Percentiles rank a stretch among this genome's conserved stretches.
These are phyloP conservation scores for Bassia scoparia DNA, from an alignment of 148 eudicot species.

Conservation along the genomic window DNA sequence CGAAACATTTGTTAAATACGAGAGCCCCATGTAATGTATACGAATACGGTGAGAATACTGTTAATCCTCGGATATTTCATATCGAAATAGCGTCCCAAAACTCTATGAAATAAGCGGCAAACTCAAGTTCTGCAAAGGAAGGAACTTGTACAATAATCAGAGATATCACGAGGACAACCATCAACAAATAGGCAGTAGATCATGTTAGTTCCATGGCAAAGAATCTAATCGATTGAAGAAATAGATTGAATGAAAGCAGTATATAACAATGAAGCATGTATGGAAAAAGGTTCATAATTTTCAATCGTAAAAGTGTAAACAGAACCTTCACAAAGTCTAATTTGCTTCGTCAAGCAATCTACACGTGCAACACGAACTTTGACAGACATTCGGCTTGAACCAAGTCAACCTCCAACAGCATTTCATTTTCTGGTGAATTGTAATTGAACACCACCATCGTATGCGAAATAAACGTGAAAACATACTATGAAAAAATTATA, in stretches of 20 bases:
- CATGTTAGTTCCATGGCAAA: too few relatives aligned
- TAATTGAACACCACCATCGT: conserved; percentile 61
- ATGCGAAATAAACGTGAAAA: conserved; percentile 9
- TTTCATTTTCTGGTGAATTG: conserved; percentile 65
- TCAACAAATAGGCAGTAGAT: too few relatives aligned
- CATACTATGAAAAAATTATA: conserved; percentile 7
- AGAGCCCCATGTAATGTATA: conserved; percentile 77
- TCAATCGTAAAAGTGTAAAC: too few relatives aligned
- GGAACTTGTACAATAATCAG: too few relatives aligned
- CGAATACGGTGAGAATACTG: conserved; percentile 57
- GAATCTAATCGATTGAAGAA: too few relatives aligned
- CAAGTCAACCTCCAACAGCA: conserved; percentile 47
- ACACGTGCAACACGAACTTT: conserved; percentile 54
- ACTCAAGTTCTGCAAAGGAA: too few relatives aligned
- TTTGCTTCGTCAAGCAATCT: too few relatives aligned
- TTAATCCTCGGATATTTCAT: conserved; percentile 66
- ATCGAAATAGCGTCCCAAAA: conserved; percentile 47
- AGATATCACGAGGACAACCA: too few relatives aligned
- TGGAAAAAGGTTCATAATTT: too few relatives aligned
- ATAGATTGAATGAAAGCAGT: too few relatives aligned
- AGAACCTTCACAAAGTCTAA: too few relatives aligned
- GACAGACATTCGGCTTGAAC: conserved; percentile 63
- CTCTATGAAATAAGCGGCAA: conserved; percentile 58
- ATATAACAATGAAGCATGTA: too few relatives aligned
- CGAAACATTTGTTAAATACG: conserved; percentile 45